Evolutionary conservation across 1,284 basidiomycete species (phyloP).

Genomic region (Ceratobasidium theobromae): DNA sequence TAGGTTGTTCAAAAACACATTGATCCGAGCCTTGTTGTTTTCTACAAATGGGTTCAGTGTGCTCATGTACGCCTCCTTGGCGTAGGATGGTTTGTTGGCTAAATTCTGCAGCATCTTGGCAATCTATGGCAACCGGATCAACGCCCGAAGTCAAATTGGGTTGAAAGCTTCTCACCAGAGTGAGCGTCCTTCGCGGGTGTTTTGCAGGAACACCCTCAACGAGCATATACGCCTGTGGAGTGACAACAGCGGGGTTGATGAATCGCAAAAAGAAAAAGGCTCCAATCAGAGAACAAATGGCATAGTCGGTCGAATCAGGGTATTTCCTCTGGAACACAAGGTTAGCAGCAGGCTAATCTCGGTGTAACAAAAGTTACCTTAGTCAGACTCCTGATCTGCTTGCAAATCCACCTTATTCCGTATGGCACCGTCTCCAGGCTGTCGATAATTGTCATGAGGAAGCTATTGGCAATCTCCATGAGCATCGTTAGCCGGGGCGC

Average conservation of each 20-base stretch:
- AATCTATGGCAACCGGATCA: constrained; percentile 57
- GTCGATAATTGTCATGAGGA: constrained; percentile 96
- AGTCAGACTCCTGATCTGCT: constrained; percentile 95
- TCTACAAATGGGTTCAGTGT: constrained; percentile 98
- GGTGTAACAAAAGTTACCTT: constrained; percentile 54
- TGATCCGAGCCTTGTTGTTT: constrained; percentile 96
- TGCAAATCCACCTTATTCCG: constrained; percentile 99
- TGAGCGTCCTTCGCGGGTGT: constrained; percentile 93
- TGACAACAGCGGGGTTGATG: constrained; percentile 99
- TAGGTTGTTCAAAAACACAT: constrained; percentile 92
- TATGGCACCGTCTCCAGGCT: constrained; percentile 97
- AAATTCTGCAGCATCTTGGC: constrained; percentile 99
- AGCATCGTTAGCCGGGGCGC: constrained; percentile 95
- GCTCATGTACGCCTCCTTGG: constrained; percentile 99
- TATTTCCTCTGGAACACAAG: constrained; percentile 78
- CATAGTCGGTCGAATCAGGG: constrained; percentile 95
- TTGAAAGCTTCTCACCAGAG: constrained; percentile 59
- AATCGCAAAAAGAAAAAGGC: constrained; percentile 99
- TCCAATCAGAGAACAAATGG: constrained; percentile 97
- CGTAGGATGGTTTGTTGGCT: constrained; percentile 97
- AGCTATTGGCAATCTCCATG: constrained; percentile 98
- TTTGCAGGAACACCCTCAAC: constrained; percentile 97
- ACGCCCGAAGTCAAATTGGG: constrained; percentile 10
- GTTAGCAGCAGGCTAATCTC: background rate
- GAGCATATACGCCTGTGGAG: constrained; percentile 99